Base-by-base conservation (phyloP, 176 grass and related monocot genomes). In the Bromus sterilis region DNA sequence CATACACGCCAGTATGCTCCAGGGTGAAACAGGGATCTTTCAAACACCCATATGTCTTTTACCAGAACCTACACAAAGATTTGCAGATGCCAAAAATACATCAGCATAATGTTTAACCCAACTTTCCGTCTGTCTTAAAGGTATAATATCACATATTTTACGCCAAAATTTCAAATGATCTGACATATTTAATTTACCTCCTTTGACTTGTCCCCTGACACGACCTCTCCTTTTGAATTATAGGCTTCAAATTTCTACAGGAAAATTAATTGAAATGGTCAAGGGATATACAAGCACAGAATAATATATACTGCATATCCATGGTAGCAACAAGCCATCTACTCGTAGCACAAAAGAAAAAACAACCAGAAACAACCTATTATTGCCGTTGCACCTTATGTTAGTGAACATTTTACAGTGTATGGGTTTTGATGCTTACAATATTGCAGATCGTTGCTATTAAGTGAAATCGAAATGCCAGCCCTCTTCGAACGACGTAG, bases 211-310 rank as follows among this genome's bases (percentile, higher is more conserved):
- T 98, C 92, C 67, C 95, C 95, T 68, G 83, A 85, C 21, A 98
- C 90, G 75, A 94, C 90, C 75, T 67, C 70, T 35, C 92, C 88
- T 86, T 94, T 98, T 65, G 90, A 86, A 87, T 93, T 86, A 87
- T 94, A 98, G 53, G 92, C 90, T 89, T 94, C 95, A 87, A 94
- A 98, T 89, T 92, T 98, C 95, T 98, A 78, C 37, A 89, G 32
- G 64, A 74, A 86, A 86, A 63, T 75, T 1, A 85, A 78, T 55
- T 71, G 61, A 60, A 77, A 67, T 44, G 25, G 11, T 84, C 69
- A 89, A 5, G 53, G 18, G 30, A 46, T 83, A 56, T 20, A 36
- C 7, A 78, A 39, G 29, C 23, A 87, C 46, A 29, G 67, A 46
- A 76, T n/a, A 75, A 56, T 56, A 74, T 26, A 49, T 51, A 21